Percentiles rank a stretch among this genome's conserved stretches.
Conservation (phyloP, 73 alveolate species). For the Paramecium bursaria region DNA sequence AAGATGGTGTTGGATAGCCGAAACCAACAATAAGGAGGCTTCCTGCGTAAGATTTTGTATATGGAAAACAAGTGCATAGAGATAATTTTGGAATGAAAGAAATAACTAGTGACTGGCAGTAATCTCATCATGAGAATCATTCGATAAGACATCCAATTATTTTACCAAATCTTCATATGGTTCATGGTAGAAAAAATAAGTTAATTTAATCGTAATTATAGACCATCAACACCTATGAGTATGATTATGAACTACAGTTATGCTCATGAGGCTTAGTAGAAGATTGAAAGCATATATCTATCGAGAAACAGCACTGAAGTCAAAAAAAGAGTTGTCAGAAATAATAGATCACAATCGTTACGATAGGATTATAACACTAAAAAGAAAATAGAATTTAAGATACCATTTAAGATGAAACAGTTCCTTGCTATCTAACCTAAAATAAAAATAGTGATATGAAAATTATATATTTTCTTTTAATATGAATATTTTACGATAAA, state of each 20-base stretch:
- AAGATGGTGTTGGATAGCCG: slow-evolving; percentile 71
- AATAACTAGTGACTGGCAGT: slow-evolving; percentile 52
- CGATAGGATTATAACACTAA: slow-evolving; percentile 22
- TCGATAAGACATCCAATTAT: background rate
- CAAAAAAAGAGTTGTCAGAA: background rate
- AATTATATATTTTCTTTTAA: no score
- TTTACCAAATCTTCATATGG: background rate
- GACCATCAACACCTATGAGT: slow-evolving; percentile 57
- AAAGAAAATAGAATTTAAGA: background rate
- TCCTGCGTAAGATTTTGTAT: slow-evolving; percentile 56
- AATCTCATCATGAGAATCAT: background rate
- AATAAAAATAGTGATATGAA: no score
- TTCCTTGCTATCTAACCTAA: slow-evolving; percentile 11
- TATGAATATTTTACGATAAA: slow-evolving; percentile 21
- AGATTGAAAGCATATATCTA: background rate
- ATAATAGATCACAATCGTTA: slow-evolving; percentile 14
- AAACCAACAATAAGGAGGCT: slow-evolving; percentile 63
- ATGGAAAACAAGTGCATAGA: slow-evolving; percentile 71
- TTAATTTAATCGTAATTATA: background rate
- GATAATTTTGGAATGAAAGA: slow-evolving; percentile 69
- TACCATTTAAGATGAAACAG: slow-evolving; percentile 14
- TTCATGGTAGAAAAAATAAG: slow-evolving; percentile 33
- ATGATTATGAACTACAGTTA: slow-evolving; percentile 10
- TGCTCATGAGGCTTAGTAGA: background rate
- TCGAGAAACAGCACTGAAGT: background rate